Conservation (phyloP, 1,284 basidiomycete genomes). For the Abortiporus biennis region DNA sequence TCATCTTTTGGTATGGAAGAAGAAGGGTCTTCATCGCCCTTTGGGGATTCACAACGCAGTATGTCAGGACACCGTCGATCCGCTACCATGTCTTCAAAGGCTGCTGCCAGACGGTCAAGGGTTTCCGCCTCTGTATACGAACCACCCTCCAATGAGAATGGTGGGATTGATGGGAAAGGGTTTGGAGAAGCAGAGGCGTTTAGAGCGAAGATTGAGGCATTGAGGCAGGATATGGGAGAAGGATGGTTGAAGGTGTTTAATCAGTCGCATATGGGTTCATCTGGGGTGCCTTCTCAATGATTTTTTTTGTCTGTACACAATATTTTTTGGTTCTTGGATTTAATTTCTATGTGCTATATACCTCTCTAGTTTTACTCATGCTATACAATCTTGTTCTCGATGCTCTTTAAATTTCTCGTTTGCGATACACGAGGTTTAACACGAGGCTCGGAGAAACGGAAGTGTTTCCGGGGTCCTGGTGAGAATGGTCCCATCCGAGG, state of each 20-base stretch:
- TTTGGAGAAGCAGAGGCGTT: slow-evolving; percentile 59
- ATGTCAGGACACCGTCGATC: slow-evolving; percentile 16
- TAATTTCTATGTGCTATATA: background rate
- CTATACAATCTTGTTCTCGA: background rate
- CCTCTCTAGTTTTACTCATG: background rate
- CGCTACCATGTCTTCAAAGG: slow-evolving; percentile 25
- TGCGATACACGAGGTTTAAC: slow-evolving; percentile 1
- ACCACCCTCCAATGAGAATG: slow-evolving; percentile 25
- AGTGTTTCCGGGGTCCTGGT: no score
- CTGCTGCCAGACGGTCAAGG: slow-evolving; percentile 42
- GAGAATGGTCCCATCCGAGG: no score
- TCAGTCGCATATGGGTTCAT: slow-evolving; percentile 43
- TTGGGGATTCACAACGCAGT: background rate
- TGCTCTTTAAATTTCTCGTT: slow-evolving; percentile 1
- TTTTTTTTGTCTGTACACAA: slow-evolving; percentile 4
- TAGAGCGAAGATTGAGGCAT: slow-evolving; percentile 70
- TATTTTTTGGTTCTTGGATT: slow-evolving; percentile 1
- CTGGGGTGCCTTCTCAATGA: slow-evolving; percentile 18
- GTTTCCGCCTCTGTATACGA: slow-evolving; percentile 61
- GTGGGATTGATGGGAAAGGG: slow-evolving; percentile 23
- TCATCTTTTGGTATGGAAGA: background rate
- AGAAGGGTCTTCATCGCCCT: slow-evolving; percentile 6
- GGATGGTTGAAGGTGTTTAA: slow-evolving; percentile 81
- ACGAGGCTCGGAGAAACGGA: no score
- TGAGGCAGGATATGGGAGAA: slow-evolving; percentile 83